A percentile compares a stretch with the other conserved stretches of the same genome.
Conservation (phyloP, 805 yeast genomes). For the Suhomyces kilbournensis region DNA sequence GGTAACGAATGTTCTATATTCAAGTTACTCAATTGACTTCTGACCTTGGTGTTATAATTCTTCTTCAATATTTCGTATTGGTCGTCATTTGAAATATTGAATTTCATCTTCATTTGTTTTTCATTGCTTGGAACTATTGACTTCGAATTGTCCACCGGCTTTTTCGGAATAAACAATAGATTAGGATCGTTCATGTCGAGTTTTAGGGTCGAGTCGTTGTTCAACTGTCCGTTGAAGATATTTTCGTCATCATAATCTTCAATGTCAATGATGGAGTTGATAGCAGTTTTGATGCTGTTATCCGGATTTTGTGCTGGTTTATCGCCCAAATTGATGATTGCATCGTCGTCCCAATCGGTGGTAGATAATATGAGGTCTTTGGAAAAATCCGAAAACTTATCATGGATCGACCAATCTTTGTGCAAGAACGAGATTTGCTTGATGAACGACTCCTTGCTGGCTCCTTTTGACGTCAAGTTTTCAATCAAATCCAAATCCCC, state of each 20-base stretch:
- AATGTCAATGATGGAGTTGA: slow-evolving; percentile 9
- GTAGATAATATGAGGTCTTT: slow-evolving; percentile 64
- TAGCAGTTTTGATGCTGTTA: slow-evolving; percentile 15
- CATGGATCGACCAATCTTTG: slow-evolving; percentile 33
- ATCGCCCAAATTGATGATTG: slow-evolving; percentile 51
- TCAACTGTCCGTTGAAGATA: slow-evolving; percentile 67
- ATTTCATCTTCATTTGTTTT: slow-evolving; percentile 53
- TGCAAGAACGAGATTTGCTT: slow-evolving; percentile 31
- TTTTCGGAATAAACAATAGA: slow-evolving; percentile 59
- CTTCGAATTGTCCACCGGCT: slow-evolving; percentile 17
- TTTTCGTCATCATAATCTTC: slow-evolving; percentile 55
- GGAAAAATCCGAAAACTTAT: slow-evolving; percentile 41
- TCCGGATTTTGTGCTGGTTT: slow-evolving; percentile 5
- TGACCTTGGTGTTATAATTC: slow-evolving; percentile 85
- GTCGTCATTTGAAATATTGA: slow-evolving; percentile 84
- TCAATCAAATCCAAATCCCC: slow-evolving; percentile 32
- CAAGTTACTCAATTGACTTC: slow-evolving; percentile 88
- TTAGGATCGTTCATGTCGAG: slow-evolving; percentile 84
- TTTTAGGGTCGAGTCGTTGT: slow-evolving; percentile 37
- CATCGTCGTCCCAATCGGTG: slow-evolving; percentile 75
- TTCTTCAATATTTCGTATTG: slow-evolving; percentile 79
- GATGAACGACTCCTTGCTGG: slow-evolving; percentile 13
- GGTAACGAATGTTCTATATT: slow-evolving; percentile 90
- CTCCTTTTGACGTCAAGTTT: slow-evolving; percentile 19
- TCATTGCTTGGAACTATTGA: slow-evolving; percentile 54